Evolutionary conservation across 768 basidiomycete genomes (phyloP), one percentile per base, ranked within the genome.

Genomic region (Tylopilus rubrobrunneus): DNA sequence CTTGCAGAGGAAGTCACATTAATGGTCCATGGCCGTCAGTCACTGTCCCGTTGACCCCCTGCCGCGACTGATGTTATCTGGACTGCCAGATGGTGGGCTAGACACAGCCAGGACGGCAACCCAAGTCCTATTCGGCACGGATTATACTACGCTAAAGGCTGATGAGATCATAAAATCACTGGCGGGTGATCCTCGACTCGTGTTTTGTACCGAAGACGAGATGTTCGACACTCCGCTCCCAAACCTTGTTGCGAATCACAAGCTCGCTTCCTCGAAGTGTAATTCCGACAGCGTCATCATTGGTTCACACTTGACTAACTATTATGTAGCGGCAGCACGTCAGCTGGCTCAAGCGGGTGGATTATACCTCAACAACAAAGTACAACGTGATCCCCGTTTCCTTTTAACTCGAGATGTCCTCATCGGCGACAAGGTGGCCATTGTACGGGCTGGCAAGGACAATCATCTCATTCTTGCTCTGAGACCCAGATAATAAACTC

Each of bases 391-490:
- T 56, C 56, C 73, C 19, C 72, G 74, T 31, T 71, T 73, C 47
- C 77, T 66, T 29, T 62, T 87, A 15, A 58, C 67, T 8, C 59
- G 59, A 34, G 59, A 65, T 1, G 75, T 83, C 60, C 75, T 93
- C 28, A 71, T 92, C n/a, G 83, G 85, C 59, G 73, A 70, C 10
- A 77, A 74, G 46, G 62, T 92, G 7, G 82, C 78, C 17, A 78
- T 94, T 53, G 56, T 94, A 19, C 80, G 87, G 17, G 82, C 83
- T 37, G 92, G 92, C 5, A 90, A 87, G 66, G 84, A 86, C 57
- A 86, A 86, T 44, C 73, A 85, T 57, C 64, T 81, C 37, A 76
- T 90, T 39, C 60, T 92, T 9, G 79, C 67, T 34, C 52, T 78
- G 27, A 65, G 52, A 45, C 25, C 5, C 5, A 5, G 25, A 25